A percentile compares a stretch with the other conserved stretches of the same genome.
Evolutionary conservation across 2,329 filamentous ascomycete species (phyloP).

Genomic region (Lachnellula suecica): DNA sequence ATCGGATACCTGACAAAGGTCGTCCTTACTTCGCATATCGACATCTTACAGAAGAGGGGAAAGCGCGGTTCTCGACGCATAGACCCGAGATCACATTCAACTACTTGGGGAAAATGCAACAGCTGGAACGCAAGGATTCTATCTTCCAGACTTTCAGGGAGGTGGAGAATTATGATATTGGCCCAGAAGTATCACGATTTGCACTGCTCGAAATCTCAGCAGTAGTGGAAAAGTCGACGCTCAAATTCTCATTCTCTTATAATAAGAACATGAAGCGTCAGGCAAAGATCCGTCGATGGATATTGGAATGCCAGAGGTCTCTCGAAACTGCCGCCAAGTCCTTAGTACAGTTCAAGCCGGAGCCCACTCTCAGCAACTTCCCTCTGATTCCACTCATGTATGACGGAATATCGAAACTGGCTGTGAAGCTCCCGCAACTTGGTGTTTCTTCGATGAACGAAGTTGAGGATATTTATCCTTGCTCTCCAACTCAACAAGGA

Average conservation of each 20-base stretch:
- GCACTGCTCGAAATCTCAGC: conserved; percentile 14
- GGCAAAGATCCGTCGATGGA: conserved; percentile 6
- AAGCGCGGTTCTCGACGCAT: conserved; percentile 28
- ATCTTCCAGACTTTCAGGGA: conserved; percentile 20
- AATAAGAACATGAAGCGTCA: conserved; percentile 11
- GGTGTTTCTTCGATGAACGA: conserved; percentile 6
- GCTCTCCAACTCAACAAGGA: conserved; percentile 20
- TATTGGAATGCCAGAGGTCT: neutral
- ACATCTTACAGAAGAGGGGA: conserved; percentile 32
- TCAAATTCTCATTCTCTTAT: conserved; percentile 9
- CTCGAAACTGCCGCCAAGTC: conserved; percentile 3
- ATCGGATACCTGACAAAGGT: conserved; percentile 36
- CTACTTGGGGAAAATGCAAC: conserved; percentile 46
- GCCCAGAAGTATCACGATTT: conserved; percentile 33
- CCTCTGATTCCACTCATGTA: conserved; percentile 13
- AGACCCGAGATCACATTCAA: conserved; percentile 46
- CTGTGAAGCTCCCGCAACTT: conserved; percentile 2
- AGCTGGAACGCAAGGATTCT: conserved; percentile 40
- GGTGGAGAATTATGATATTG: conserved; percentile 4
- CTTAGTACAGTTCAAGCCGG: neutral
- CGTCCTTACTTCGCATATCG: conserved; percentile 38
- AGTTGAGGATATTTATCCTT: conserved; percentile 19
- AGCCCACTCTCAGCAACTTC: conserved; percentile 15
- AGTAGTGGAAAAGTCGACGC: conserved; percentile 4
- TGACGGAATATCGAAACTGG: conserved; percentile 4